Conservation (phyloP, 1,139 yeast genomes). For the Sugiyamaella novakii region DNA sequence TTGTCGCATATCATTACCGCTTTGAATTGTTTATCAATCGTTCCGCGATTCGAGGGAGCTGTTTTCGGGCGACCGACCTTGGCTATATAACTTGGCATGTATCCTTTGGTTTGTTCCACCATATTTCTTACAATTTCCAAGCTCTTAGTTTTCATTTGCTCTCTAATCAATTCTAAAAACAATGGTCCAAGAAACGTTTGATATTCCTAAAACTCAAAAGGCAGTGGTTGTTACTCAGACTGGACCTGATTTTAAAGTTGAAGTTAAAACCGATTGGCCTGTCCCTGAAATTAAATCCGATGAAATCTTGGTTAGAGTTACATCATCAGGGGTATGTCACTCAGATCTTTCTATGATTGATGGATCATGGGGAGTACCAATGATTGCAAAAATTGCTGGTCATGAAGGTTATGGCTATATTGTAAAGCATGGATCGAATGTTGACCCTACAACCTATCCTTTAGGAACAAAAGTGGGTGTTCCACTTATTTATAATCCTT, state of each 20-base stretch:
- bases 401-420: conserved; percentile 38
- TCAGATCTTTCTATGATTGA: conserved; percentile 40
- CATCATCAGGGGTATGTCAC: conserved; percentile 45
- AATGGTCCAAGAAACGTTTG: conserved; percentile 9
- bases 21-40: background rate
- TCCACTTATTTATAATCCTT: conserved; percentile 31
- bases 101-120: background rate
- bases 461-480: conserved; percentile 34
- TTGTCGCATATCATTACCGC: background rate
- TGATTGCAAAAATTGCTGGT: conserved; percentile 28
- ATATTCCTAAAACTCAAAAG: conserved; percentile 33
- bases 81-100: background rate
- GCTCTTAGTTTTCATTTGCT: background rate
- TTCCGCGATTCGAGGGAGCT: background rate
- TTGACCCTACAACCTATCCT: conserved; percentile 27
- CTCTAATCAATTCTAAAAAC: too few species aligned
- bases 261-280: conserved; percentile 34
- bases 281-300: conserved; percentile 36
- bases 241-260: conserved; percentile 29
- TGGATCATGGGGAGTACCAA: conserved; percentile 29
- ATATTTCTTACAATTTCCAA: background rate
- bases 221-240: conserved; percentile 32
- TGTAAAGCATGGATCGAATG: conserved; percentile 32
- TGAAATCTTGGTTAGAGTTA: conserved; percentile 37
- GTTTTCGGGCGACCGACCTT: background rate